These are phyloP conservation scores for Thraustotheca clavata DNA, from an alignment of 352 stramenopile genomes.

Conservation along the genomic window DNA sequence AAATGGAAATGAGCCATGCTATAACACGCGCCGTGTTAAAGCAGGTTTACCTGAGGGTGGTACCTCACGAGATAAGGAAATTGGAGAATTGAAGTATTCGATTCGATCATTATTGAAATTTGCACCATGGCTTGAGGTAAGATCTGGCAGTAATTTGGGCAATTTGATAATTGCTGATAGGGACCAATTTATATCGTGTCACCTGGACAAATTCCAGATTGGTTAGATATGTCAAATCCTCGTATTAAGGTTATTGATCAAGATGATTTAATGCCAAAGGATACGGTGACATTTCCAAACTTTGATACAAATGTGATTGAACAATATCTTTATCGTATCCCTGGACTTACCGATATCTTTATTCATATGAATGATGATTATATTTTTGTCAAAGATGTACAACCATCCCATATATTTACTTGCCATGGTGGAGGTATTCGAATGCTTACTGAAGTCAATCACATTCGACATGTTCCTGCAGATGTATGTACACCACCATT, in stretches of 20 bases:
- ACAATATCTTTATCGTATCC: constrained; percentile 81
- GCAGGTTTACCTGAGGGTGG: constrained; percentile 57
- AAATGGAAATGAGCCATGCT: constrained; percentile 78
- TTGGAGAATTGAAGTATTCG: constrained; percentile 81
- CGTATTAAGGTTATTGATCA: constrained; percentile 83
- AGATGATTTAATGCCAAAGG: constrained; percentile 74
- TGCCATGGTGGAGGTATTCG: constrained; percentile 73
- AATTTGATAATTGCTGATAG: neutral
- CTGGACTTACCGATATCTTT: constrained; percentile 77
- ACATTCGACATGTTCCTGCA: constrained; percentile 70
- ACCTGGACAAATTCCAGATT: constrained; percentile 72
- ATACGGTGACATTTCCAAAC: constrained; percentile 73
- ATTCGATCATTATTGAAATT: constrained; percentile 81
- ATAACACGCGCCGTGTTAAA: constrained; percentile 51
- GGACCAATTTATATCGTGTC: constrained; percentile 80
- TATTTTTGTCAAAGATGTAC: constrained; percentile 74
- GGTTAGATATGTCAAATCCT: constrained; percentile 72
- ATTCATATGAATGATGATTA: constrained; percentile 89
- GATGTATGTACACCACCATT: constrained; percentile 71
- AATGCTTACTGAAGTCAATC: constrained; percentile 56
- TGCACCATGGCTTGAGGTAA: constrained; percentile 60
- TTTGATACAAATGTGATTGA: constrained; percentile 88
- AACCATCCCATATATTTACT: constrained; percentile 75
- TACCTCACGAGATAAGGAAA: constrained; percentile 75
- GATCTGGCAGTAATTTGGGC: neutral